Conservation (phyloP, 192 early-diverging fungal genomes). For the Dissophora globulifera region DNA sequence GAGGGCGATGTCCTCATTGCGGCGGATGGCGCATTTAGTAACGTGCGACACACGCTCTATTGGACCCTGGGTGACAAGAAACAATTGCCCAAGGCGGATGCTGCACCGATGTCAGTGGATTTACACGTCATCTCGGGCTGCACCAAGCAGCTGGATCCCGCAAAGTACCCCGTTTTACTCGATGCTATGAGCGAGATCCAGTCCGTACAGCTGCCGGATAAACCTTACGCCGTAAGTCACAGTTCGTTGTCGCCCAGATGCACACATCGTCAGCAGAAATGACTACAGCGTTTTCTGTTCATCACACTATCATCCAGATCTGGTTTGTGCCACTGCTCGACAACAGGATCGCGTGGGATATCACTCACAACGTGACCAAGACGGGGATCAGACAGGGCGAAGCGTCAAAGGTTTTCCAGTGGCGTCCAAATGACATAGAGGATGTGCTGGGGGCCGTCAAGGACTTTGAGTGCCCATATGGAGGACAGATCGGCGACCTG, state of each 20-base stretch:
- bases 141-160: constrained; percentile 45
- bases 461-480: constrained; percentile 37
- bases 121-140: constrained; percentile 39
- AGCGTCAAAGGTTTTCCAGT: constrained; percentile 28
- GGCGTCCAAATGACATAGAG: constrained; percentile 38
- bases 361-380: constrained; percentile 25
- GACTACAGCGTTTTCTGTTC: no score
- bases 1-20: constrained; percentile 52
- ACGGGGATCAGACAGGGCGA: constrained; percentile 44
- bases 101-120: constrained; percentile 25
- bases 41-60: constrained; percentile 43
- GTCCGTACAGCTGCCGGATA: constrained; percentile 37
- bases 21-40: constrained; percentile 53
- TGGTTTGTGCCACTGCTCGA: constrained; percentile 48
- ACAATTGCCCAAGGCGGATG: constrained; percentile 27
- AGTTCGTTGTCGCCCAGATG: no score
- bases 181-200: constrained; percentile 53
- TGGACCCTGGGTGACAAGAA: constrained; percentile 49
- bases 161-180: constrained; percentile 29
- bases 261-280: no score
- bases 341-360: constrained; percentile 48
- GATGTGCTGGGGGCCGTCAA: constrained; percentile 28
- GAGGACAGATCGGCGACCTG: constrained; percentile 34
- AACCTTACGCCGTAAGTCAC: constrained; percentile 31
- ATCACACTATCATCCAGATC: no score